Evolutionary conservation across 2,329 filamentous ascomycete genomes (phyloP).

Genomic region (Talaromyces sp.): DNA sequence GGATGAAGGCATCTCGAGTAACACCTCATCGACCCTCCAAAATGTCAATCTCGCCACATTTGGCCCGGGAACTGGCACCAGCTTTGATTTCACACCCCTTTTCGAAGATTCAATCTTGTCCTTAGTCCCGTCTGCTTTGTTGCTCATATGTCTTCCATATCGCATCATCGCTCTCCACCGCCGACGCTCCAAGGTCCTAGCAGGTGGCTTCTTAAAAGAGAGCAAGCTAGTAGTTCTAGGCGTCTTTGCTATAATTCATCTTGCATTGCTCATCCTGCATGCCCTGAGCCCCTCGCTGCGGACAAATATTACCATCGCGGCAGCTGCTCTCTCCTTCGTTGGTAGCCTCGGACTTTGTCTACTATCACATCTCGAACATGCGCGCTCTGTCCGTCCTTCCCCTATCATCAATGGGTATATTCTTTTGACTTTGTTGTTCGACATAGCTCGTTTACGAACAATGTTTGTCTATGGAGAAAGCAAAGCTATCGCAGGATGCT

Average conservation of each 20-base stretch:
- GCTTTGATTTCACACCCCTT: slow-evolving; percentile 4
- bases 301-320: neutral
- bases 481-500: neutral
- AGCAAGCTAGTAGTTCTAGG: neutral
- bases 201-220: neutral
- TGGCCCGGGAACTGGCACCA: neutral
- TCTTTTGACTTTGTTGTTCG: slow-evolving; percentile 7
- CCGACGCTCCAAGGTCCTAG: neutral
- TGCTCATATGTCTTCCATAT: slow-evolving; percentile 1
- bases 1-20: neutral
- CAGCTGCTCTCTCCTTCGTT: neutral
- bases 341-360: slow-evolving; percentile 2
- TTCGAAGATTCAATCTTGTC: slow-evolving; percentile 2
- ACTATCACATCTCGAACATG: slow-evolving; percentile 8
- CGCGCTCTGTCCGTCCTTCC: slow-evolving; percentile 7
- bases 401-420: slow-evolving; percentile 10
- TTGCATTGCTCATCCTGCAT: neutral
- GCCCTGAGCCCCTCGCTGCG: neutral
- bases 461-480: neutral
- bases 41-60: neutral
- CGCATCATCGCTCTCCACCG: neutral
- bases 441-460: neutral
- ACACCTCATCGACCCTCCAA: neutral
- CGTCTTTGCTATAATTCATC: neutral
- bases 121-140: neutral